Conservation (phyloP, 2,329 filamentous ascomycete species). For the Stachybotrys echinatus region DNA sequence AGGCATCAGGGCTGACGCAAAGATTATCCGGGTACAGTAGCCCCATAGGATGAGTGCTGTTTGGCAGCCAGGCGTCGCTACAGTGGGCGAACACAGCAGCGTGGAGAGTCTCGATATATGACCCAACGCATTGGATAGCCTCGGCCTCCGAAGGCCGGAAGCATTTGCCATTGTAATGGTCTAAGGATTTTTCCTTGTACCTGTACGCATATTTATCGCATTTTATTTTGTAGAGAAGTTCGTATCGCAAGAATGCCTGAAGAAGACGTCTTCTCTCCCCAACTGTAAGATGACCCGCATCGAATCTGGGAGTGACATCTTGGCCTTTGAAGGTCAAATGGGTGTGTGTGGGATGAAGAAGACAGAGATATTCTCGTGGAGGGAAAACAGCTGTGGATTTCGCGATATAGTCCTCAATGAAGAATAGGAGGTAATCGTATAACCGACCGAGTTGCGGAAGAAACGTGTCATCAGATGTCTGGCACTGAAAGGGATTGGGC, state of each 20-base stretch:
- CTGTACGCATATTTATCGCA: too few relatives aligned
- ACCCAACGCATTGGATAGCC: conserved; percentile 6
- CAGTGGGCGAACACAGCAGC: conserved; percentile 3
- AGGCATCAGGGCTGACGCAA: neutral
- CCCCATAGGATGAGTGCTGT: neutral
- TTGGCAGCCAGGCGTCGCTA: neutral
- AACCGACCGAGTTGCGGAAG: neutral
- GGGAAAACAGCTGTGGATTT: conserved; percentile 9
- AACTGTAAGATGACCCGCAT: neutral
- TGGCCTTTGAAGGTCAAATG: conserved; percentile 4
- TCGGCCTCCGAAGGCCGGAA: neutral
- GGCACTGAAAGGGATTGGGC: conserved; percentile 4
- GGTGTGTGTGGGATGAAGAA: neutral
- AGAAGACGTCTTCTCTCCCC: conserved; percentile 5
- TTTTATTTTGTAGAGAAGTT: conserved; percentile 3
- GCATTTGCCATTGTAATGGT: neutral
- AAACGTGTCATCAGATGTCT: neutral
- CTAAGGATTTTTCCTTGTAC: neutral
- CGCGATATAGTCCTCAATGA: conserved; percentile 11
- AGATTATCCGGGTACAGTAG: neutral
- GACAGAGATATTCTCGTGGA: conserved; percentile 6
- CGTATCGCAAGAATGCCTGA: conserved; percentile 6
- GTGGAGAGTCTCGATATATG: conserved; percentile 7
- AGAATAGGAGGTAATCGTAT: conserved; percentile 1
- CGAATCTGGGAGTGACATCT: conserved; percentile 1